Percentiles rank a stretch among this genome's conserved stretches.
Evolutionary conservation across 345 rosid species (phyloP).

Genomic region (Salix arbutifolia): DNA sequence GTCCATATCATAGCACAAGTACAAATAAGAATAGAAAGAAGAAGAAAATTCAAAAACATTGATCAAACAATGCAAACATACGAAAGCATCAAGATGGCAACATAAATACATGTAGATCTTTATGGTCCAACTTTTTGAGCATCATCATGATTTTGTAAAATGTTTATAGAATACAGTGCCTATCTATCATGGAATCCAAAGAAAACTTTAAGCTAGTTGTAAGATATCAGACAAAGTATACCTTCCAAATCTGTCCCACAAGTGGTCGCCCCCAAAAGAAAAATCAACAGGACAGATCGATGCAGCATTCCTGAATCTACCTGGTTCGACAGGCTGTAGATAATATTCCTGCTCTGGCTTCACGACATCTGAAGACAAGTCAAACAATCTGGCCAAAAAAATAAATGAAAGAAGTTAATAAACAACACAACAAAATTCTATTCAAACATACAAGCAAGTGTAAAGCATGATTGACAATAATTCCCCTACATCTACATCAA

Average conservation of each 20-base stretch:
- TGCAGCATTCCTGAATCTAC: conserved; percentile 68
- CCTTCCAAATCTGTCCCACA: conserved; percentile 98
- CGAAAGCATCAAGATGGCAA: background rate
- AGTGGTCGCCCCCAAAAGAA: conserved; percentile 83
- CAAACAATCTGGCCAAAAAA: conserved; percentile 55
- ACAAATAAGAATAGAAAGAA: background rate
- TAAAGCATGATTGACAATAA: background rate
- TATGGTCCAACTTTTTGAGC: background rate
- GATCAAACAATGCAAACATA: background rate
- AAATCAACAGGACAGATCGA: conserved; percentile 82
- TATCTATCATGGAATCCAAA: background rate
- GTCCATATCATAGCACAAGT: background rate
- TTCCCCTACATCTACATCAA: background rate
- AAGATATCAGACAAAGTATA: conserved; percentile 17
- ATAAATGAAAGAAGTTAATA: conserved; percentile 8
- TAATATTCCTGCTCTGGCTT: conserved; percentile 94
- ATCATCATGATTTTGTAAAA: conserved; percentile 4
- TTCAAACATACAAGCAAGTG: background rate
- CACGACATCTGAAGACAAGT: conserved; percentile 65
- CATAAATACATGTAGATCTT: background rate
- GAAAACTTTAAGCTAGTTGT: background rate
- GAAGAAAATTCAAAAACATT: too few species aligned
- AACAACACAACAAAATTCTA: background rate
- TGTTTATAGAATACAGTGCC: background rate
- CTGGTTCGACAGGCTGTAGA: conserved; percentile 85